Conservation (phyloP, 1,284 basidiomycete genomes). For the Sparassis latifolia region DNA sequence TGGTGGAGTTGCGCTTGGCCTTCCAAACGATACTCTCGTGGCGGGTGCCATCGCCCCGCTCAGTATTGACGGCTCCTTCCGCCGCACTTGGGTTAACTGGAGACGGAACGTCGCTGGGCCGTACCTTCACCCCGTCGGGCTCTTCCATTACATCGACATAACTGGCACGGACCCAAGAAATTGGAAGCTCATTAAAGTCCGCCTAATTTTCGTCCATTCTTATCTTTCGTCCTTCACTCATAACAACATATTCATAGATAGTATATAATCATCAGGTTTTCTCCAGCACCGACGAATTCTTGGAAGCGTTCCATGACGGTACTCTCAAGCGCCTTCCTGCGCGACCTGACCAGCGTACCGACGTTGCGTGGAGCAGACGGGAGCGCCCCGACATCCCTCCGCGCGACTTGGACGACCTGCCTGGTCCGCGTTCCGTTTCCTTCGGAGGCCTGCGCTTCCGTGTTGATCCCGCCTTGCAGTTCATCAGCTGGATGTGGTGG, state of each 20-base stretch:
- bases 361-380: conserved; percentile 41
- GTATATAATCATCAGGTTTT: conserved; percentile 59
- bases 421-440: conserved; percentile 53
- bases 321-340: conserved; percentile 37
- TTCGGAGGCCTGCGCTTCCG: conserved; percentile 54
- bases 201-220: not conserved
- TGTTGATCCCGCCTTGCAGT: conserved; percentile 46
- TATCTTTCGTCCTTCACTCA: not conserved
- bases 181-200: conserved; percentile 47
- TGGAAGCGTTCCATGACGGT: conserved; percentile 47
- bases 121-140: conserved; percentile 48
- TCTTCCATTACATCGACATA: conserved; percentile 53
- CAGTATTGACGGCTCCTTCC: conserved; percentile 55
- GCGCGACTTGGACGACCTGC: conserved; percentile 54
- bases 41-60: conserved; percentile 41
- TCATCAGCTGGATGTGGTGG: conserved; percentile 64
- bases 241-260: conserved; percentile 26
- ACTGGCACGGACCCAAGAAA: conserved; percentile 45
- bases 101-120: conserved; percentile 41
- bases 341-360: conserved; percentile 26
- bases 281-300: conserved; percentile 38
- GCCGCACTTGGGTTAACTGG: conserved; percentile 47
- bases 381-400: conserved; percentile 29
- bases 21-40: conserved; percentile 40
- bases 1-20: conserved; percentile 30